Evolutionary conservation across 495 filamentous ascomycete genomes (phyloP).

Genomic region (Cladorrhinum samala): DNA sequence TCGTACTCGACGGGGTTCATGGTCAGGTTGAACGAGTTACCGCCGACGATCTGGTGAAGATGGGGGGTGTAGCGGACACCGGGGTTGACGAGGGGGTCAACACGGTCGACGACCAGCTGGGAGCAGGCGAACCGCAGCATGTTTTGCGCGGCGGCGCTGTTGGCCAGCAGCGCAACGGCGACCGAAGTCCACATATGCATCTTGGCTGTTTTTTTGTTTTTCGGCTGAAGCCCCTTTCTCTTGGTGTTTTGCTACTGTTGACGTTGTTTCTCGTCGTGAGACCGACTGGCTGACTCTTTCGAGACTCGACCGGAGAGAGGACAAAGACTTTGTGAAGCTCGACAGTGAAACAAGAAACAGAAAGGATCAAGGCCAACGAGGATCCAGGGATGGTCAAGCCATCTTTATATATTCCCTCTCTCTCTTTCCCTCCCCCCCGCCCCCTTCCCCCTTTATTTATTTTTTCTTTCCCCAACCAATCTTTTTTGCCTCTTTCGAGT

Average conservation of each 20-base stretch:
- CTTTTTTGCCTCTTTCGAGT: neutral
- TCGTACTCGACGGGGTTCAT: constrained; percentile 54
- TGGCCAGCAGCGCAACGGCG: constrained; percentile 40
- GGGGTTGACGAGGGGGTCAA: constrained; percentile 48
- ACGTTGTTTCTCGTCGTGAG: constrained; percentile 1
- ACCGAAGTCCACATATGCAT: constrained; percentile 46
- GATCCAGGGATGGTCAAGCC: neutral
- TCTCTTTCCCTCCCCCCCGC: neutral
- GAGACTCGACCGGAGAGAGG: neutral
- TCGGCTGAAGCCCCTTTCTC: too few species aligned
- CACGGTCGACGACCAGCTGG: constrained; percentile 49
- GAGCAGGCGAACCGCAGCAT: constrained; percentile 55
- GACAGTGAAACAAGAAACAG: neutral
- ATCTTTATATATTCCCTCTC: neutral
- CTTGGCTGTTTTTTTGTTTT: constrained; percentile 26
- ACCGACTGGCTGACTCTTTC: neutral
- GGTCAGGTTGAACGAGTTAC: constrained; percentile 62
- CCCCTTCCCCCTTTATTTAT: neutral
- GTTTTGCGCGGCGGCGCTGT: constrained; percentile 41
- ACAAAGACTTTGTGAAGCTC: neutral
- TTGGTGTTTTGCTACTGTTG: constrained; percentile 1
- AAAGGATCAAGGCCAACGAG: neutral
- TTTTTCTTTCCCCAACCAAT: neutral
- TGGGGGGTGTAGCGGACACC: constrained; percentile 45
- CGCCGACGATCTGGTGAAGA: constrained; percentile 48